Conservation (phyloP, 148 eudicot genomes). For the Amaranthus hypochondriacus region DNA sequence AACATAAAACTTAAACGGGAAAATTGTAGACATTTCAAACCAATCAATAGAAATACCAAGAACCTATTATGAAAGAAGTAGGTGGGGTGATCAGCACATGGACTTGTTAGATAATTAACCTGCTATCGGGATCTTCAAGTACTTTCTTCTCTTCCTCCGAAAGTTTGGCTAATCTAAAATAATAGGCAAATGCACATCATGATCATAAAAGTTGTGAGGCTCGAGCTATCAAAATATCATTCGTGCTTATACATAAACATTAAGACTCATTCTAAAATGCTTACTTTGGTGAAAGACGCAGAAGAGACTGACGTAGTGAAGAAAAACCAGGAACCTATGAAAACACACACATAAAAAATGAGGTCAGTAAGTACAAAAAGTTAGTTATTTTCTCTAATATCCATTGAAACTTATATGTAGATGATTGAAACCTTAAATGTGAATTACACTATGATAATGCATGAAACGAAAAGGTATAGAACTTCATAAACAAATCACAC, state of each 20-base stretch:
- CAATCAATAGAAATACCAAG: neutral
- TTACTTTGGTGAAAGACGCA: constrained; percentile 80
- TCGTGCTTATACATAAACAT: neutral
- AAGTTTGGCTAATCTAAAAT: constrained; percentile 68
- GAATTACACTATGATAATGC: neutral
- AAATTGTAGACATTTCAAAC: neutral
- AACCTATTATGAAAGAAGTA: neutral
- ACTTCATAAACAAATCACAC: neutral
- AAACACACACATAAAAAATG: neutral
- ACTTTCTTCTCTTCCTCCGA: constrained; percentile 72
- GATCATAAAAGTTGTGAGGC: constrained; percentile 11
- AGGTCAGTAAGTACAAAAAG: neutral
- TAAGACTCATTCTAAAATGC: neutral
- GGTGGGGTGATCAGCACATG: neutral
- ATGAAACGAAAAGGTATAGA: neutral
- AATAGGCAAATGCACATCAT: constrained; percentile 4
- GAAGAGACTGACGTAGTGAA: constrained; percentile 59
- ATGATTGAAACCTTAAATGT: neutral
- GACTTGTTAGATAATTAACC: constrained; percentile 35
- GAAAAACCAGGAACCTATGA: constrained; percentile 77
- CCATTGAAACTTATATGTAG: neutral
- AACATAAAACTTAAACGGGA: neutral
- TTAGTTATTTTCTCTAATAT: constrained; percentile 2
- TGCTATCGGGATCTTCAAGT: constrained; percentile 83
- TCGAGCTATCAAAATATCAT: neutral